Conservation (phyloP, 345 rosid genomes). For the Syzygium aqueum region DNA sequence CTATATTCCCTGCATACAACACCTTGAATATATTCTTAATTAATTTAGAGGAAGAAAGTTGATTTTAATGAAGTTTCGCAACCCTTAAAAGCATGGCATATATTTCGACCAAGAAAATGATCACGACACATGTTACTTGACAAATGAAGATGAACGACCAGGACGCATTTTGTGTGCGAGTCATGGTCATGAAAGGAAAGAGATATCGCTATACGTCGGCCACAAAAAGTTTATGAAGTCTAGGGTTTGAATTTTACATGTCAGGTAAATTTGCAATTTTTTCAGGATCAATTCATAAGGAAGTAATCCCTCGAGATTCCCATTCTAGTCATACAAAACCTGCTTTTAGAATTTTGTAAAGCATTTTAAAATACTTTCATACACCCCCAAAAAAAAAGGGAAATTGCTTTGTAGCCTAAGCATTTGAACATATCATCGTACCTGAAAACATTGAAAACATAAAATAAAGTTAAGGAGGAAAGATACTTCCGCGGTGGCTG, state of each 20-base stretch:
- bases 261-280: not conserved
- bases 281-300: not conserved
- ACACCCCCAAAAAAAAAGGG: not conserved
- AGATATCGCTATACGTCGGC: fast-evolving
- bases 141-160: not conserved
- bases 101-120: not conserved
- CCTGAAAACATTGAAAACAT: not conserved
- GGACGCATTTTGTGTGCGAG: not conserved
- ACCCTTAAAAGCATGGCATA: not conserved
- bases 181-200: not conserved
- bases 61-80: not conserved
- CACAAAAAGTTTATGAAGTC: not conserved
- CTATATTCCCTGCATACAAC: not conserved
- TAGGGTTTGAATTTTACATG: not conserved
- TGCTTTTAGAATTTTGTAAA: not conserved
- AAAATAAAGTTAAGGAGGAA: not conserved
- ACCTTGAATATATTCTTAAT: not conserved
- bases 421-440: not conserved
- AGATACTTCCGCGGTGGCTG: not conserved
- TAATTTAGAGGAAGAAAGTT: not conserved
- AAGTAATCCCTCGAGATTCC: not conserved
- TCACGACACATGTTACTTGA: not conserved
- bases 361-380: not conserved
- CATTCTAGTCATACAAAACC: not conserved
- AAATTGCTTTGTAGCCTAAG: not conserved